Base-by-base conservation (phyloP, 2,329 filamentous ascomycete genomes). In the Tolypocladium paradoxum region DNA sequence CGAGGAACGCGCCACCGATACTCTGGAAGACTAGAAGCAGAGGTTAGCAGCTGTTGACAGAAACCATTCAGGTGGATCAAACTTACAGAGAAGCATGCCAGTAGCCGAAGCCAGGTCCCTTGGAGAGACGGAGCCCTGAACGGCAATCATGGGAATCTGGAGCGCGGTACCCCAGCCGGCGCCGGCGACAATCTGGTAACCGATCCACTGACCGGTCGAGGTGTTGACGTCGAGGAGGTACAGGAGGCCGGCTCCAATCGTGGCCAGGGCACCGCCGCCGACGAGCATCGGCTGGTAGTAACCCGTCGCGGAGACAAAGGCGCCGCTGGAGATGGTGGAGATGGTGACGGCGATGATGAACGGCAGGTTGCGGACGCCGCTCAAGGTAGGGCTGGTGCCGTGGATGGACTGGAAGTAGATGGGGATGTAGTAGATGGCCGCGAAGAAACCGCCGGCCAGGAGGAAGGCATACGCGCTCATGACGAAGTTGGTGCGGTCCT, bases 1-100 rank as follows among this genome's bases (percentile, higher is more conserved):
- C 72, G 57, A 76, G 71, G 56, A 76, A 71, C 9, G 76, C 74
- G 53, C 75, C 75, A 5, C 76, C 76, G 34, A 79, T 69, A 33
- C 73, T 74, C 60, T 79, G 76, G 59, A 72, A 70, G 65, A 79
- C 67, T 69, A 45, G 2, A 6, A 4, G 0, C n/a, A 3, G 50
- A 2, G 49, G 56, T 66, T 58, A 63, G 55, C 3, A 43, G 37
- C 6, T 6, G 35, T 14, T 20, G 6, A 27, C 12, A 36, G 18
- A 22, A n/a, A 8, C 36, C 48, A 35, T 9, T 58, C 0, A 57
- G 14, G 6, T 48, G 52, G 40, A 58, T 0, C 57, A 49, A 49
- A 60, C 67, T 62, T 62, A 69, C 67, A 75, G 16, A 76, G 63
- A 27, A 78, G 67, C 62, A 75, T 71, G 24, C 75, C 74, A 0